phyloP scores from a whole-genome alignment of 805 yeast genomes.

The Candida glaebosa region DNA sequence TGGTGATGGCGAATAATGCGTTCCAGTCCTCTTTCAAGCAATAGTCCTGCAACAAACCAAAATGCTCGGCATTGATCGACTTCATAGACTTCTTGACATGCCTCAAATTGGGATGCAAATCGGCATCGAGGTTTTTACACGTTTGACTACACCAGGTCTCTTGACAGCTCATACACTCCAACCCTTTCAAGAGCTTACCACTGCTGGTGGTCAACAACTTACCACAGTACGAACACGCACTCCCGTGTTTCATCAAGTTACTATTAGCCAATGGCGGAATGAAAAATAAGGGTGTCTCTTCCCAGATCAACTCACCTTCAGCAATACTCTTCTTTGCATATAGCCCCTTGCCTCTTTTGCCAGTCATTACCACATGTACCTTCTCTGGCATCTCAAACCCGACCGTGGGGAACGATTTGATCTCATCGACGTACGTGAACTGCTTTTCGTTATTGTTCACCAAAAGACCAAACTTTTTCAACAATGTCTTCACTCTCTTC shows the following conservation, averaged over 20 bases:
- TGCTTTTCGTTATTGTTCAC: slow-evolving; percentile 28
- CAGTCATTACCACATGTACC: slow-evolving; percentile 47
- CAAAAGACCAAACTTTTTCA: slow-evolving; percentile 56
- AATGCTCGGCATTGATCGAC: slow-evolving; percentile 43
- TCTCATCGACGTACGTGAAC: slow-evolving; percentile 51
- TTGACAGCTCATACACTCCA: slow-evolving; percentile 62
- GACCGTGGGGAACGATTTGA: slow-evolving; percentile 50
- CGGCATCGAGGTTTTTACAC: slow-evolving; percentile 53
- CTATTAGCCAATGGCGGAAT: slow-evolving; percentile 68
- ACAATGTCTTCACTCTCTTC: slow-evolving; percentile 49
- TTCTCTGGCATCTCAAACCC: slow-evolving; percentile 35
- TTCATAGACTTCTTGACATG: slow-evolving; percentile 46
- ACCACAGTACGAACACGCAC: slow-evolving; percentile 75
- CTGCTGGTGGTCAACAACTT: slow-evolving; percentile 39
- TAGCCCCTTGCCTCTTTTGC: slow-evolving; percentile 59
- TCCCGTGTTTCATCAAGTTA: slow-evolving; percentile 54
- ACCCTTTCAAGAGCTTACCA: slow-evolving; percentile 38
- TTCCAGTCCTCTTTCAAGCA: slow-evolving; percentile 66
- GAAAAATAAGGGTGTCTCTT: slow-evolving; percentile 56
- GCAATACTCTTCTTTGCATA: slow-evolving; percentile 46
- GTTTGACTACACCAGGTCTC: slow-evolving; percentile 67
- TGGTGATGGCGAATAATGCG: slow-evolving; percentile 63
- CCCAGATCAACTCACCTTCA: slow-evolving; percentile 56
- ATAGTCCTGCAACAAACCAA: slow-evolving; percentile 55
- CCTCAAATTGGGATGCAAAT: slow-evolving; percentile 52